Evolutionary conservation across 225 moss, liverwort and hornwort species (phyloP).

Genomic region (Asterella californica): DNA sequence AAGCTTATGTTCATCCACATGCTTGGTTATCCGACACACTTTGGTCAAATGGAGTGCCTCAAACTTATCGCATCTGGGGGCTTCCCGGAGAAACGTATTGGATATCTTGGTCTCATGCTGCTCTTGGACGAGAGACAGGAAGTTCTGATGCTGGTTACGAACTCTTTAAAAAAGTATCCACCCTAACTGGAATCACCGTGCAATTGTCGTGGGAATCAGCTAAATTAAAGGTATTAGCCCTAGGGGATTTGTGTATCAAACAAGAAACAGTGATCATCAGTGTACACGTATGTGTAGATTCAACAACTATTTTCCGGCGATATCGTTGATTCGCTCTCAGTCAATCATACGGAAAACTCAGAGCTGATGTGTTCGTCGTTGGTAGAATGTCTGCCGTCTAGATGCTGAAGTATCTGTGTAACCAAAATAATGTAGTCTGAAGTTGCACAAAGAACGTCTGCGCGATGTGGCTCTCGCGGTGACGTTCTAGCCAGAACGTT

Average conservation of each 20-base stretch:
- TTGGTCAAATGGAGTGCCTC: conserved; percentile 66
- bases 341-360: no score
- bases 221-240: neutral
- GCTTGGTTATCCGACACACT: conserved; percentile 62
- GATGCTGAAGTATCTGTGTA: neutral
- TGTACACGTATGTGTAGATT: neutral
- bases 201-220: neutral
- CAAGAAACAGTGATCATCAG: neutral
- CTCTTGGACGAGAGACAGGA: conserved; percentile 61
- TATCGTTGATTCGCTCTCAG: no score
- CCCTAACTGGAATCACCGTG: neutral
- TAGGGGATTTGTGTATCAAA: neutral
- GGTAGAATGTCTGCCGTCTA: neutral
- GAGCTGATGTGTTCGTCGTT: no score
- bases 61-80: conserved; percentile 54
- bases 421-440: neutral
- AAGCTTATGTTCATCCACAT: conserved; percentile 69
- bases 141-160: conserved; percentile 63
- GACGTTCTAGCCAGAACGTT: neutral
- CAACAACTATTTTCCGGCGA: neutral
- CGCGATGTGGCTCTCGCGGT: neutral
- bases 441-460: neutral
- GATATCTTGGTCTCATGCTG: conserved; percentile 62
- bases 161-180: conserved; percentile 62
- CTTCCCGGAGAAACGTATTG: conserved; percentile 59